Percentiles rank a stretch among this genome's conserved stretches.
Evolutionary conservation across 768 basidiomycete species (phyloP).

Genomic region (Suillus subaureus): DNA sequence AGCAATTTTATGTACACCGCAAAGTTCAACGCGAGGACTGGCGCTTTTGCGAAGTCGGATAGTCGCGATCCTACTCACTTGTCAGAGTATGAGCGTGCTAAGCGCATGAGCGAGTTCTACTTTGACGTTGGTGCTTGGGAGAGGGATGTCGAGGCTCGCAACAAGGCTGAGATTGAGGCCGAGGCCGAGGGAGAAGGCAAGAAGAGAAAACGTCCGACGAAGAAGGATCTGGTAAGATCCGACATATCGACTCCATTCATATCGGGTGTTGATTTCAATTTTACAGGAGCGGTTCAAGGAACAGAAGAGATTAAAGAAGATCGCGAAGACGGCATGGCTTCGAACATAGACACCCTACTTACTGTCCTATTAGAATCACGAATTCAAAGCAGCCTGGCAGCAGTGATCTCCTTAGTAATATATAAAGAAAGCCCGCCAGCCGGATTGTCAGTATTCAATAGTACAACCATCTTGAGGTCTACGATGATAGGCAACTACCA

Average conservation of each 20-base stretch:
- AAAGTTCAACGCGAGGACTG: constrained; percentile 82
- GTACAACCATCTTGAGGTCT: background rate
- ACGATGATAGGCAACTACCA: background rate
- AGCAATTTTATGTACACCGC: constrained; percentile 56
- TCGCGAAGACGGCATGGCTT: constrained; percentile 87
- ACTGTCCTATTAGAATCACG: constrained; percentile 1
- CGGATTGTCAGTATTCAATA: background rate
- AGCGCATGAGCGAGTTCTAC: constrained; percentile 85
- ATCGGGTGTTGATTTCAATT: constrained; percentile 15
- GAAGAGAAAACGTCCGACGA: constrained; percentile 78
- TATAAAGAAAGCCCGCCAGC: background rate
- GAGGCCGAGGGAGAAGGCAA: constrained; percentile 58
- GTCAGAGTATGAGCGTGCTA: constrained; percentile 77
- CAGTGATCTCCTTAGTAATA: background rate
- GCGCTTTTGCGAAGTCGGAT: constrained; percentile 67
- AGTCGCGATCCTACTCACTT: constrained; percentile 75
- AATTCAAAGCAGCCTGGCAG: constrained; percentile 1
- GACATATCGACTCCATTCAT: constrained; percentile 9
- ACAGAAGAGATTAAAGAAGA: constrained; percentile 79
- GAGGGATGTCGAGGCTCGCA: constrained; percentile 57
- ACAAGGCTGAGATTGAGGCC: constrained; percentile 37
- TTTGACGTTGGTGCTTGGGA: constrained; percentile 87
- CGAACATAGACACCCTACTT: constrained; percentile 48
- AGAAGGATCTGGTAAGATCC: constrained; percentile 78
- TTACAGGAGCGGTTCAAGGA: constrained; percentile 80